A percentile compares a stretch with the other conserved stretches of the same genome.
Evolutionary conservation across 2,329 filamentous ascomycete genomes (phyloP).

Genomic region (Pestalotiopsis sp.): DNA sequence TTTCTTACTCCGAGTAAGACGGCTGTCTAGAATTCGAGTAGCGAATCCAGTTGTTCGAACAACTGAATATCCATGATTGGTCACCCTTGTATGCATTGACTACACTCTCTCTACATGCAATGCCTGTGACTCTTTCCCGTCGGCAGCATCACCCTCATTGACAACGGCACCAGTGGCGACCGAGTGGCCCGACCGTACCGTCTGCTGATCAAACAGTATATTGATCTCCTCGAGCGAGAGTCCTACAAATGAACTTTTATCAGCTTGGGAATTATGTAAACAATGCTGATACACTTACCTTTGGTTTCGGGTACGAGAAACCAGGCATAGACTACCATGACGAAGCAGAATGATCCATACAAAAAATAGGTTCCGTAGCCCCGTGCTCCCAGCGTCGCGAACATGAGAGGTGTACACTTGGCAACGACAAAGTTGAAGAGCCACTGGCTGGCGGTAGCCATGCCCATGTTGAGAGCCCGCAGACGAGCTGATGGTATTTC

Average conservation of each 20-base stretch:
- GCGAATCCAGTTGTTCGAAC: too few species aligned
- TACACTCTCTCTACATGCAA: neutral
- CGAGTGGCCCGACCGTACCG: neutral
- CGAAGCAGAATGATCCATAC: constrained; percentile 66
- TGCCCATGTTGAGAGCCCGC: constrained; percentile 66
- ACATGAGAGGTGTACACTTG: constrained; percentile 67
- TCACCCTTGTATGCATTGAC: neutral
- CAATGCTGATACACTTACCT: constrained; percentile 35
- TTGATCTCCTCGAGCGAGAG: neutral
- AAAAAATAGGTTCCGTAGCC: constrained; percentile 67
- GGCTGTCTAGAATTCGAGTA: neutral
- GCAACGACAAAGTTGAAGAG: constrained; percentile 76
- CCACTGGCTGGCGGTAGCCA: constrained; percentile 72
- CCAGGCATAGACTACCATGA: constrained; percentile 67
- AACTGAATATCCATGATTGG: too few species aligned
- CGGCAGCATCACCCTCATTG: too few species aligned
- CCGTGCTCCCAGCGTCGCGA: constrained; percentile 50
- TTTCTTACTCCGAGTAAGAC: neutral
- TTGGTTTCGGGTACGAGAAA: constrained; percentile 74
- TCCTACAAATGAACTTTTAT: neutral
- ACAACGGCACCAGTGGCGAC: neutral
- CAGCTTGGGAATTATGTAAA: neutral
- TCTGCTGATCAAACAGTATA: neutral
- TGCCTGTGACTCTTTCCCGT: neutral
- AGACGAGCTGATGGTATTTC: constrained; percentile 71